Evolutionary conservation across 768 basidiomycete genomes (phyloP).

Genomic region (Flagelloscypha sp.): DNA sequence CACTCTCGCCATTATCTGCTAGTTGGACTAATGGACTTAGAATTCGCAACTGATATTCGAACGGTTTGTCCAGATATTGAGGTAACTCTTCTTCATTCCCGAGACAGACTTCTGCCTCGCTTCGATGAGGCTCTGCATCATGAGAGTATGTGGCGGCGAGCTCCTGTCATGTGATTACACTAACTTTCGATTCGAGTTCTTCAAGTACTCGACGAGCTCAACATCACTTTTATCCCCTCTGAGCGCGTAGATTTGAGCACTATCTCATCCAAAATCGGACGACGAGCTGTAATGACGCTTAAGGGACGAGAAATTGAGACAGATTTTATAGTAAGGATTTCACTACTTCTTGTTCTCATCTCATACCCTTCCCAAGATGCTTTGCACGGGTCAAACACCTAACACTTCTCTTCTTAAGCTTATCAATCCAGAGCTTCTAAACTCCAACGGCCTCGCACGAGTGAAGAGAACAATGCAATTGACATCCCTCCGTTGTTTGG

Average conservation of each 20-base stretch:
- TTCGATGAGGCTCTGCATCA: slow-evolving; percentile 46
- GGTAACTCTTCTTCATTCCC: slow-evolving; percentile 56
- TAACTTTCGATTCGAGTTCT: too few relatives aligned
- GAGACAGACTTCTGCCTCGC: slow-evolving; percentile 39
- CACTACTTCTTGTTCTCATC: background rate
- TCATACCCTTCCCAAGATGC: slow-evolving; percentile 25
- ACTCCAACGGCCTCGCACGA: slow-evolving; percentile 31
- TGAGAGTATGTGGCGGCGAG: too few relatives aligned
- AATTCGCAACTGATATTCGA: slow-evolving; percentile 58
- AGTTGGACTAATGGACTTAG: slow-evolving; percentile 22
- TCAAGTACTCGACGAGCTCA: slow-evolving; percentile 31
- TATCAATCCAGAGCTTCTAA: slow-evolving; percentile 34
- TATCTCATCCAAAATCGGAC: slow-evolving; percentile 17
- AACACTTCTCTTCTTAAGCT: slow-evolving; percentile 40
- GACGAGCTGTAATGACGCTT: slow-evolving; percentile 34
- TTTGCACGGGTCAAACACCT: slow-evolving; percentile 55
- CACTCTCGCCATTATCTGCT: background rate
- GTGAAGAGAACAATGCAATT: slow-evolving; percentile 50
- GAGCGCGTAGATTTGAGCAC: slow-evolving; percentile 43
- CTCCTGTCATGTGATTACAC: too few relatives aligned
- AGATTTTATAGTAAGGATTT: slow-evolving; percentile 39
- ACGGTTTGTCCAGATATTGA: slow-evolving; percentile 41
- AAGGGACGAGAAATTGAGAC: slow-evolving; percentile 44
- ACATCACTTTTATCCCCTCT: slow-evolving; percentile 44
- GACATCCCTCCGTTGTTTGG: slow-evolving; percentile 19